Conservation (phyloP, 2,329 filamentous ascomycete species). For the Pseudopyrenochaeta lycopersici region DNA sequence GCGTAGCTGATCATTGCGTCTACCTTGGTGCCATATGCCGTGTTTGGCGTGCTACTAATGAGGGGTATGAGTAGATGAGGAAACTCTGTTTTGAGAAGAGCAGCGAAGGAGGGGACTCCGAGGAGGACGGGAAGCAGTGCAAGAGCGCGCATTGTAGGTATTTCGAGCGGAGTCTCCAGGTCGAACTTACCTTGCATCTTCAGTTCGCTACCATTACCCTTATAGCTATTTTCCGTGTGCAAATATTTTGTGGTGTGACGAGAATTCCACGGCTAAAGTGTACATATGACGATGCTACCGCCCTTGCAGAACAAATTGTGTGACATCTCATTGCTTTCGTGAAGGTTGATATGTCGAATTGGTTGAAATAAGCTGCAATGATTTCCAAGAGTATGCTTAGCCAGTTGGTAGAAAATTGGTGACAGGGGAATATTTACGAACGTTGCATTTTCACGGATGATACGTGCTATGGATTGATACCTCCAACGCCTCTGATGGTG, state of each 20-base stretch:
- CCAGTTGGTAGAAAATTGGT: neutral
- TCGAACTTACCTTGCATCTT: neutral
- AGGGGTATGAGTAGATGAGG: slow-evolving; percentile 48
- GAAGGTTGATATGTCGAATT: neutral
- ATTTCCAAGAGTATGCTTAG: neutral
- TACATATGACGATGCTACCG: slow-evolving; percentile 2
- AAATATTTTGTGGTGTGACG: slow-evolving; percentile 1
- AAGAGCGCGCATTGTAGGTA: slow-evolving; percentile 29
- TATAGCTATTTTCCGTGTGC: slow-evolving; percentile 10
- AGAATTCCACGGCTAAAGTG: neutral
- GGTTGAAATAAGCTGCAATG: neutral
- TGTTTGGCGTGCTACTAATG: slow-evolving; percentile 25
- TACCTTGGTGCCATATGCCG: slow-evolving; percentile 31
- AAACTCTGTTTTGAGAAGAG: slow-evolving; percentile 30
- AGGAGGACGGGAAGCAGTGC: slow-evolving; percentile 29
- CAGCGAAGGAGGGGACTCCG: slow-evolving; percentile 14
- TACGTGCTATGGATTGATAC: no score
- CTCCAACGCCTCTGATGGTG: no score
- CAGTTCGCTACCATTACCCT: neutral
- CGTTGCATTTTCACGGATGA: no score
- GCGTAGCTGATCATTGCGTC: slow-evolving; percentile 28
- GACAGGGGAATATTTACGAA: neutral
- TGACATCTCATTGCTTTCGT: slow-evolving; percentile 4
- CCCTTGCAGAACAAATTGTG: slow-evolving; percentile 20
- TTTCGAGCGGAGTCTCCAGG: neutral